phyloP scores from a whole-genome alignment of 257 asterid genomes.

The Forsythia suspensa region DNA sequence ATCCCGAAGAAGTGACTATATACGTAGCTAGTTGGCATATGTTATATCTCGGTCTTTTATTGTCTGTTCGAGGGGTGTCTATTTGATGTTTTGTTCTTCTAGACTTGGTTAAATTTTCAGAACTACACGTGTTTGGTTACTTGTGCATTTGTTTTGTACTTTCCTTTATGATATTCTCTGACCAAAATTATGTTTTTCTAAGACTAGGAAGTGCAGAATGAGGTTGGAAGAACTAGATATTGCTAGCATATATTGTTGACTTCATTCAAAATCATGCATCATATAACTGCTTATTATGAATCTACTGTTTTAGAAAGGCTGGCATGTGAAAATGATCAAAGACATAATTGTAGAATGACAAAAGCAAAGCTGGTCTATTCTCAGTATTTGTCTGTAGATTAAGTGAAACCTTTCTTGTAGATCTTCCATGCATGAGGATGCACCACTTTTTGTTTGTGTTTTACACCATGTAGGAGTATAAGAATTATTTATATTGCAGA shows the following conservation, averaged over 20 bases:
- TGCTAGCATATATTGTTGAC: neutral
- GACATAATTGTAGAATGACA: neutral
- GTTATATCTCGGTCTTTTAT: neutral
- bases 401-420: too few species aligned
- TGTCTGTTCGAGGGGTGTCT: neutral
- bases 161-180: neutral
- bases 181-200: neutral
- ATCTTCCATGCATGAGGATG: too few species aligned
- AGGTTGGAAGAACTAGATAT: too few species aligned
- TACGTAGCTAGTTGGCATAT: neutral
- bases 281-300: neutral
- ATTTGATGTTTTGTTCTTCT: neutral
- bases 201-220: neutral
- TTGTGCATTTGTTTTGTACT: neutral
- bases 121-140: neutral
- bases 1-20: neutral
- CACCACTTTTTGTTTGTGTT: too few species aligned
- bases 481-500: too few species aligned
- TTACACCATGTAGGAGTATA: too few species aligned
- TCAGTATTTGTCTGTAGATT: too few species aligned
- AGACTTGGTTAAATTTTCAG: too few species aligned
- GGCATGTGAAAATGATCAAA: neutral
- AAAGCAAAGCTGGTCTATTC: neutral
- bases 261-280: neutral
- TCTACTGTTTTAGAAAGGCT: neutral